Evolutionary conservation across 768 basidiomycete species (phyloP).

Genomic region (Coprinopsis sp.): DNA sequence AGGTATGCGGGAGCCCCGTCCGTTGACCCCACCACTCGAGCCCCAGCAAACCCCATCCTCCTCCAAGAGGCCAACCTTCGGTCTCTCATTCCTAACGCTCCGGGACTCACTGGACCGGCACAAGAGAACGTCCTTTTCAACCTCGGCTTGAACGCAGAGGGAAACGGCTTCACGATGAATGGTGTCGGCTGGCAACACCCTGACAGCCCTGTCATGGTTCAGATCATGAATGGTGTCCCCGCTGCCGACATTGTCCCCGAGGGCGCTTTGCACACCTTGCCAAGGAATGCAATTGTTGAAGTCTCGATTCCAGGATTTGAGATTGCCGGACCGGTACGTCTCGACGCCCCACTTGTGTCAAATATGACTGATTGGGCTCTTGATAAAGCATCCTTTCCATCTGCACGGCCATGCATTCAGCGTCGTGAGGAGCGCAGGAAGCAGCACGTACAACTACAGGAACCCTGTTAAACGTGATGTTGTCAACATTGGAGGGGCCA

Average conservation of each 20-base stretch:
- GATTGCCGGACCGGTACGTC: slow-evolving; percentile 10
- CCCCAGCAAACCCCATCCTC: slow-evolving; percentile 5
- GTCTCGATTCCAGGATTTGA: slow-evolving; percentile 36
- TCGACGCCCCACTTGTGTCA: too few relatives aligned
- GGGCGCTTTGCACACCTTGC: slow-evolving; percentile 40
- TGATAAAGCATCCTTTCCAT: slow-evolving; percentile 9
- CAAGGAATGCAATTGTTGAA: slow-evolving; percentile 44
- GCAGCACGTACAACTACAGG: slow-evolving; percentile 5
- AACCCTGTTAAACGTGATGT: slow-evolving; percentile 12
- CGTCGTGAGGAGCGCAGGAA: slow-evolving; percentile 4
- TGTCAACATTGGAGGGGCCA: slow-evolving; percentile 12
- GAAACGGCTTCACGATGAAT: slow-evolving; percentile 12
- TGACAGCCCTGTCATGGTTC: slow-evolving; percentile 42
- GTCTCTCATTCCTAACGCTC: slow-evolving; percentile 17
- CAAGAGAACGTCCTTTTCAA: slow-evolving; percentile 18
- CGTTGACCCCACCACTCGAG: slow-evolving; percentile 20
- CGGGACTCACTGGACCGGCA: slow-evolving; percentile 17
- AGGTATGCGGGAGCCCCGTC: slow-evolving; percentile 35
- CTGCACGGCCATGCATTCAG: slow-evolving; percentile 11
- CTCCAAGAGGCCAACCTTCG: slow-evolving; percentile 20
- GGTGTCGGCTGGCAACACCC: slow-evolving; percentile 19
- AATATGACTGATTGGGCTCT: too few relatives aligned
- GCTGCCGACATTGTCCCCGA: slow-evolving; percentile 33
- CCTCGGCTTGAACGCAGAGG: slow-evolving; percentile 9
- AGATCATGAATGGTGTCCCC: slow-evolving; percentile 43